Evolutionary conservation across 257 asterid genomes (phyloP), one percentile per base, ranked within the genome.

Genomic region (Solanum raphanifolium): DNA sequence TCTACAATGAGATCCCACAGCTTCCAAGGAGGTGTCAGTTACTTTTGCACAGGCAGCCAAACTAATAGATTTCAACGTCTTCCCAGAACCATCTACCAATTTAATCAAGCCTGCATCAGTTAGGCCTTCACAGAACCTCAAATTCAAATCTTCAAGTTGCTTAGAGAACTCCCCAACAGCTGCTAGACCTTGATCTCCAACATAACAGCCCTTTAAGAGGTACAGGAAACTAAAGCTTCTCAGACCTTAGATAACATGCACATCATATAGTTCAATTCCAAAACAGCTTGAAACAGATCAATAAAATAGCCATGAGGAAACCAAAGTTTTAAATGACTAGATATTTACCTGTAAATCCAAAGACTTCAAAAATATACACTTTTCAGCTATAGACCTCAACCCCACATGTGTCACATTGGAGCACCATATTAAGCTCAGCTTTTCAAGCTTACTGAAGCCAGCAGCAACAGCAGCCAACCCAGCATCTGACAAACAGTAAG

Each of bases 71-170:
- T 93, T 95, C 93, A 96, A 89, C 29, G 92, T 92, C 89, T 89
- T 91, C 88, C 98, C 97, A 88, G 96, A 90, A 83, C 96, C 95
- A 92, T 86, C 46, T 89, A 91, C 94, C 90, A 96, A 88, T 86
- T 88, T 92, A 78, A 93, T 93, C 91, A 96, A 87, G 74, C 99
- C 99, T 52, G 81, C 87, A 41, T 96, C 98, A 38, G 96, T 94
- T 93, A 96, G 75, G 66, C 96, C 98, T 93, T 95, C 99, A 90
- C 98, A 95, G 92, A 93, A 94, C 82, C 95, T 91, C 91, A 96
- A 91, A 92, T 95, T 96, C 93, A 96, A 92, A 83, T 96, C 98
- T 91, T 96, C 93, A 85, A 96, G 96, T 88, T 83, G 91, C 78
- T 87, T 93, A 89, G 98, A 94, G 88, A 91, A 92, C 91, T 94